These are phyloP conservation scores for Schizochytrium sp. DNA, from an alignment of 108 stramenopile genomes.

Conservation along the genomic window DNA sequence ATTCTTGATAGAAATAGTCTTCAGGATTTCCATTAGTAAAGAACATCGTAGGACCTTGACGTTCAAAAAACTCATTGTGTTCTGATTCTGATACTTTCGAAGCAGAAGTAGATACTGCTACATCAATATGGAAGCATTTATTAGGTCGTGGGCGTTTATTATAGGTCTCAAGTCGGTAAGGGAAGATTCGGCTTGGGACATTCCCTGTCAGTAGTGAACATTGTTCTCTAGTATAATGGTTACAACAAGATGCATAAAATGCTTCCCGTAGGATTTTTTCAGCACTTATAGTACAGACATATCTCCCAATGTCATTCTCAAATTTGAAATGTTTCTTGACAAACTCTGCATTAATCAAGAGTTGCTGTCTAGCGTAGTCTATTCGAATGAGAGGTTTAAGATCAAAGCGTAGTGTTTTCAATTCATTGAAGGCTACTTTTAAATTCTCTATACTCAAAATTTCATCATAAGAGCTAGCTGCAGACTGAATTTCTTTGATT, in stretches of 20 bases:
- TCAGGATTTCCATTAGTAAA: not conserved
- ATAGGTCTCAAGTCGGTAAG: not conserved
- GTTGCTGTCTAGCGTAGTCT: not conserved
- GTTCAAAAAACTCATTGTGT: not conserved
- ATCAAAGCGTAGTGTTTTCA: not conserved
- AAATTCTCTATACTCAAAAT: not conserved
- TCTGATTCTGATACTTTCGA: not conserved
- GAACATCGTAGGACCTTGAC: not conserved
- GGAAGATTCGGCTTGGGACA: not conserved
- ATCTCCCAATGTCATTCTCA: not conserved
- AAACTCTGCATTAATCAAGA: not conserved
- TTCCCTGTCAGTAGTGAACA: not conserved
- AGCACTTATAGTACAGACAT: not conserved
- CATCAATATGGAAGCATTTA: not conserved
- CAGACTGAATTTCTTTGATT: no score
- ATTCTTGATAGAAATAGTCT: not conserved
- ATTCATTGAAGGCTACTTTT: not conserved
- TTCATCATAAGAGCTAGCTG: no score
- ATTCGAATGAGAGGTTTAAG: not conserved
- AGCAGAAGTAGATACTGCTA: not conserved
- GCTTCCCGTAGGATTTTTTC: not conserved
- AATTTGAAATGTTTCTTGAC: not conserved
- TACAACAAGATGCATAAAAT: not conserved
- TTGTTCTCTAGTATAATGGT: not conserved
- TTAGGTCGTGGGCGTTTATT: not conserved